Conservation (phyloP, 208 protist species). For the Acanthamoeba sp. region DNA sequence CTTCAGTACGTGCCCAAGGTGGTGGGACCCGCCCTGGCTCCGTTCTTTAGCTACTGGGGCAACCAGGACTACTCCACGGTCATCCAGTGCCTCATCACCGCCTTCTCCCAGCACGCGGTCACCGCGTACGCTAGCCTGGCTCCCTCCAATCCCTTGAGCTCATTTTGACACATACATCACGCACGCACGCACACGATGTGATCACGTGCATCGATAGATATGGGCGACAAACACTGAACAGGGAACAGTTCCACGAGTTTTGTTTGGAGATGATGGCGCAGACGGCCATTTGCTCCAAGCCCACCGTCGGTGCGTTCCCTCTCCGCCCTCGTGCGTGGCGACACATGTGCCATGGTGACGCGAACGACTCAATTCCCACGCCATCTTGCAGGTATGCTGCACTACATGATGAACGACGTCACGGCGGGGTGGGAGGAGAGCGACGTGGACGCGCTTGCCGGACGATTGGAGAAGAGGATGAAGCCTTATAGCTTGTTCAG, state of each 20-base stretch:
- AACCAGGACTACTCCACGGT: slow-evolving; percentile 59
- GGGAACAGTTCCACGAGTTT: neutral
- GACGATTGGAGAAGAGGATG: neutral
- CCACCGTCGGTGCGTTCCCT: neutral
- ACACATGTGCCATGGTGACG: too few species aligned
- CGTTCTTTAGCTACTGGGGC: slow-evolving; percentile 35
- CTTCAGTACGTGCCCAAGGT: neutral
- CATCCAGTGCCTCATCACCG: slow-evolving; percentile 30
- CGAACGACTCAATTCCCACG: too few species aligned
- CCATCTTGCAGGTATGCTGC: slow-evolving; percentile 32
- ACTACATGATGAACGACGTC: slow-evolving; percentile 39
- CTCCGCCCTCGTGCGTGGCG: too few species aligned
- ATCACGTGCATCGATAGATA: neutral
- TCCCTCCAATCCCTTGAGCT: neutral
- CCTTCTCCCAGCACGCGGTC: slow-evolving; percentile 5
- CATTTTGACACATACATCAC: neutral
- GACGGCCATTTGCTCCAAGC: slow-evolving; percentile 25
- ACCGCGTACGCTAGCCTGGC: neutral
- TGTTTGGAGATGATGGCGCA: slow-evolving; percentile 30
- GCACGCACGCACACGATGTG: neutral
- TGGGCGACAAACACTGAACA: neutral
- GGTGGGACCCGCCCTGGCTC: neutral
- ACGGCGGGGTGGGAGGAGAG: neutral
- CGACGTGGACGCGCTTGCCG: neutral
- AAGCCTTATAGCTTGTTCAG: neutral